Conservation (phyloP, 2,329 filamentous ascomycete genomes). For the Trichoderma guizhouense region DNA sequence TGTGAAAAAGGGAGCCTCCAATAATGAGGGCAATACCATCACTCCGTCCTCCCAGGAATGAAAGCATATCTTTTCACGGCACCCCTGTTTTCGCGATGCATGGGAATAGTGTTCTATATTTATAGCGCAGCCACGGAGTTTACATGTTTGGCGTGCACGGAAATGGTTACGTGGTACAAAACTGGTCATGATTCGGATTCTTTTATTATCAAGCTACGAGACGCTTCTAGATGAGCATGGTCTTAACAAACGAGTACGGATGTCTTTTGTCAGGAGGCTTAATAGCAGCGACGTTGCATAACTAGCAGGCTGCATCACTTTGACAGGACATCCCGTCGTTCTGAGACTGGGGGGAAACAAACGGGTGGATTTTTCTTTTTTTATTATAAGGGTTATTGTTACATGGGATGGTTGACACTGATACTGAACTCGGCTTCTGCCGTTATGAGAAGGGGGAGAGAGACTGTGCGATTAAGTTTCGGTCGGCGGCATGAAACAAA, state of each 20-base stretch:
- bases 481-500: not conserved
- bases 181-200: conserved; percentile 1
- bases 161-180: conserved; percentile 6
- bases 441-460: not conserved
- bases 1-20: not conserved
- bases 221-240: not conserved
- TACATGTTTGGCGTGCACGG: conserved; percentile 11
- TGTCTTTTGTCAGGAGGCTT: not conserved
- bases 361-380: not conserved
- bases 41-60: not conserved
- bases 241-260: not conserved
- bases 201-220: not conserved
- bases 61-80: not conserved
- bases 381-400: not conserved
- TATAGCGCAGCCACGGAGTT: conserved; percentile 15
- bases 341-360: not conserved
- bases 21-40: not conserved
- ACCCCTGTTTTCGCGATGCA: conserved; percentile 2
- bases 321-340: not conserved
- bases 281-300: not conserved
- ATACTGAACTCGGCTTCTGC: not conserved
- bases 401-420: not conserved
- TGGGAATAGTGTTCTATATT: conserved; percentile 1
- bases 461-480: not conserved
- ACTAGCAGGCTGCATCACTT: too few relatives aligned